Base-by-base conservation (phyloP, 2,329 filamentous ascomycete genomes). In the Pestalotiopsis sp. region DNA sequence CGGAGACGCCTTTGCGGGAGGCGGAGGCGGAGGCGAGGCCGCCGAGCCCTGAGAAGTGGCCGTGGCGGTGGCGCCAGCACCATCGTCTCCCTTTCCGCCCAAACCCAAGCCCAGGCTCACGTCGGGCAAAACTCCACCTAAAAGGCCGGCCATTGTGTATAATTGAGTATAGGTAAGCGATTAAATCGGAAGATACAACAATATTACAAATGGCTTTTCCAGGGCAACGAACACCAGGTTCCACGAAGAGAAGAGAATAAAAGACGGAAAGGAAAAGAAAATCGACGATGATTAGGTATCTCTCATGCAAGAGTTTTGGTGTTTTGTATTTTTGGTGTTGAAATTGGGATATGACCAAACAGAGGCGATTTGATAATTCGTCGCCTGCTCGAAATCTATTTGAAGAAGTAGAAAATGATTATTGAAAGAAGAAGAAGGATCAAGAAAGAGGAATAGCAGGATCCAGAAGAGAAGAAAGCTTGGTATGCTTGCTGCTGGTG, bases 141-240 rank as follows among this genome's bases (percentile, higher is more conserved):
- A 70, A 63, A 70, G 69, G 62, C 69, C 69, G 66, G 68, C 58
- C 69, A 70, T 70, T 27, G 27, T 68, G 66, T 36, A 65, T 61
- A 52, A 25, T 20, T 62, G 45, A 62, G 45, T 49, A 45, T 49
- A 45, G 14, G 45, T 52, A 52, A 52, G 45, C 45, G 45, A 52
- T 52, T 7, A 45, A 45, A 17, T 17, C 41, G 45, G 23, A n/a
- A n/a, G 45, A 52, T 52, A 52, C 45, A 36, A 36, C 31, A 52
- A 49, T 7, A 20, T 27, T 23, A 56, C 52, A 31, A 66, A 31
- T 38, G 56, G 45, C 49, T 67, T 66, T 66, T 59, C 52, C 64
- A 67, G 41, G 41, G 56, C 56, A 27, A 27, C n/a, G 62, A 70
- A 70, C 69, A 63, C 66, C 67, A 63, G 56, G 67, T 66, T 58